These are phyloP conservation scores for Dryas drummondii DNA, from an alignment of 306 rosid genomes.

Conservation along the genomic window DNA sequence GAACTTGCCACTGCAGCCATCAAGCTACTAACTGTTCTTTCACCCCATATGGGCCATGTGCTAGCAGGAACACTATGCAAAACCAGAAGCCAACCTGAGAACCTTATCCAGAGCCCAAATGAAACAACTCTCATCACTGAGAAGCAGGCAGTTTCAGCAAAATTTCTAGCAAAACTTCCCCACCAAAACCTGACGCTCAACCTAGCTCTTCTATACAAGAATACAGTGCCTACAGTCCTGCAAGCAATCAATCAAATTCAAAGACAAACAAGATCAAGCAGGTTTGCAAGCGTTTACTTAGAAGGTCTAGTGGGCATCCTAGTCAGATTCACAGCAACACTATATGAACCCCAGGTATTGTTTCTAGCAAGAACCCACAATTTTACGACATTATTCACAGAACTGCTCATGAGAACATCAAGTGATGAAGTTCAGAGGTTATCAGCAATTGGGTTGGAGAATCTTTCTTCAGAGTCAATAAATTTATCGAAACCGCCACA, in stretches of 20 bases:
- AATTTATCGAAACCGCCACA: conserved; percentile 40
- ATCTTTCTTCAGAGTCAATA: conserved; percentile 43
- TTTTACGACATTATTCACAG: conserved; percentile 41
- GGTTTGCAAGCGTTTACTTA: conserved; percentile 27
- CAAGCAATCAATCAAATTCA: conserved; percentile 38
- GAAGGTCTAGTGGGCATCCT: conserved; percentile 44
- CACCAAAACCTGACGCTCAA: conserved; percentile 40
- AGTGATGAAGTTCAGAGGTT: conserved; percentile 49
- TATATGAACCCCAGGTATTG: conserved; percentile 41
- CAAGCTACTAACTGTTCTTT: conserved; percentile 36
- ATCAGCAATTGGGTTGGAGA: conserved; percentile 50
- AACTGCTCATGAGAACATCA: conserved; percentile 32
- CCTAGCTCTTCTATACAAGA: conserved; percentile 30
- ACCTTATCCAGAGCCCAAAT: conserved; percentile 24
- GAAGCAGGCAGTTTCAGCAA: conserved; percentile 47
- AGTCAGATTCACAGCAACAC: conserved; percentile 45
- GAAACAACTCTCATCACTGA: conserved; percentile 30
- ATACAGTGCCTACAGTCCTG: conserved; percentile 36
- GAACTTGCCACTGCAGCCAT: conserved; percentile 31
- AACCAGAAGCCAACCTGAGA: conserved; percentile 40
- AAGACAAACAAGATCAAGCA: conserved; percentile 29
- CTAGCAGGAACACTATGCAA: conserved; percentile 38
- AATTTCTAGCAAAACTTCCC: conserved; percentile 42
- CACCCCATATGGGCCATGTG: conserved; percentile 39
- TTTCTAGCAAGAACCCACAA: conserved; percentile 37